phyloP scores from a whole-genome alignment of 2,329 filamentous ascomycete genomes.

The Xylariaceae sp. region DNA sequence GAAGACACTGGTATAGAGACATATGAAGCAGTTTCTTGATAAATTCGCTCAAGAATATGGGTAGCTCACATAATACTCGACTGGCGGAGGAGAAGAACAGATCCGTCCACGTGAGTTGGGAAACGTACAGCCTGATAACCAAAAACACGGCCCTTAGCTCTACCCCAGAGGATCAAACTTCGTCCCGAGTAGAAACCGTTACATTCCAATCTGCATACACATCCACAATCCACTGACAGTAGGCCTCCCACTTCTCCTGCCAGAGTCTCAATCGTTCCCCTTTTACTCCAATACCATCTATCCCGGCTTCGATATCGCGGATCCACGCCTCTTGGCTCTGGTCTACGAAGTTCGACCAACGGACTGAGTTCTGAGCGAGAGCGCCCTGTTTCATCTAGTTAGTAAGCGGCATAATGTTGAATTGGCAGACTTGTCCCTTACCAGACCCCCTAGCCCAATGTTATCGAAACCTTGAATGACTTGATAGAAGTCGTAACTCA shows the following conservation, averaged over 20 bases:
- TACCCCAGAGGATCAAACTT: too few species aligned
- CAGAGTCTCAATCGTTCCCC: conserved; percentile 56
- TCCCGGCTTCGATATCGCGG: conserved; percentile 44
- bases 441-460: conserved; percentile 45
- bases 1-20: too few species aligned
- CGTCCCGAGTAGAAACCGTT: neutral
- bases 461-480: conserved; percentile 64
- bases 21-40: too few species aligned
- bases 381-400: conserved; percentile 5
- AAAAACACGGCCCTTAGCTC: too few species aligned
- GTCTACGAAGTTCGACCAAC: conserved; percentile 15
- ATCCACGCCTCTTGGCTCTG: conserved; percentile 54
- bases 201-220: conserved; percentile 37
- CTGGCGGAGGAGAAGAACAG: too few species aligned
- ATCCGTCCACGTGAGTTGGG: too few species aligned
- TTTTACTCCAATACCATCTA: conserved; percentile 49
- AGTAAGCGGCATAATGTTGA: conserved; percentile 31
- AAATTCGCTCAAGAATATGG: too few species aligned
- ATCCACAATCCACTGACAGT: conserved; percentile 61
- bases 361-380: conserved; percentile 13
- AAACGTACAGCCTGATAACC: too few species aligned
- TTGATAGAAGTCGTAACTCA: conserved; percentile 68
- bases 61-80: too few species aligned
- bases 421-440: neutral
- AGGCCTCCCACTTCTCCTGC: conserved; percentile 58